These are phyloP conservation scores for Monascus ruber DNA, from an alignment of 2,329 filamentous ascomycete species.

Conservation along the genomic window DNA sequence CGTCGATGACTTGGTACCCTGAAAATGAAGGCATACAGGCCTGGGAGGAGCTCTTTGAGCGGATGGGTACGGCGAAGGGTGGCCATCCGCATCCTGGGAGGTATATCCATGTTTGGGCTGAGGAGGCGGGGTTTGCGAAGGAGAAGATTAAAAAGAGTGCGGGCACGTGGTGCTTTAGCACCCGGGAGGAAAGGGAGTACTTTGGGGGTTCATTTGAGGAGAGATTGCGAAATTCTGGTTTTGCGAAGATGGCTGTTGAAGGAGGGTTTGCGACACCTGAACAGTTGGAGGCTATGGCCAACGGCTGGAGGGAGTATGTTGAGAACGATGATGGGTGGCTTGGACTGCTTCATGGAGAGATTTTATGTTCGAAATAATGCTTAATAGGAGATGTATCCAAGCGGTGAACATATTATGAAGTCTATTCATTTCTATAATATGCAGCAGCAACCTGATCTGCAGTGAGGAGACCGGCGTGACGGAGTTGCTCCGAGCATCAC, in stretches of 20 bases:
- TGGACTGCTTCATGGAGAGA: slow-evolving; percentile 26
- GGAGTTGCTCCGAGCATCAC: too few species aligned
- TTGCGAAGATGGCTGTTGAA: slow-evolving; percentile 17
- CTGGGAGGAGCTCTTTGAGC: slow-evolving; percentile 13
- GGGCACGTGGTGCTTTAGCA: slow-evolving; percentile 26
- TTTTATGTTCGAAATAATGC: slow-evolving; percentile 23
- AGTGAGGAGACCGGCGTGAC: too few species aligned
- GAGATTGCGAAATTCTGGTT: slow-evolving; percentile 16
- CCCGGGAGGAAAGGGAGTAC: slow-evolving; percentile 19
- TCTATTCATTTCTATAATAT: too few species aligned
- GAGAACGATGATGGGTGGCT: slow-evolving; percentile 26
- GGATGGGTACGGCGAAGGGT: slow-evolving; percentile 13
- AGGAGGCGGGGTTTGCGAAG: slow-evolving; percentile 21
- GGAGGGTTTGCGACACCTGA: slow-evolving; percentile 19
- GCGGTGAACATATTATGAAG: too few species aligned
- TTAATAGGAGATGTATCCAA: not conserved
- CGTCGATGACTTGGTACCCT: slow-evolving; percentile 22
- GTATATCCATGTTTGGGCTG: slow-evolving; percentile 25
- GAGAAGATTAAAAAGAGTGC: slow-evolving; percentile 15
- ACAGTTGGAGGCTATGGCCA: slow-evolving; percentile 20
- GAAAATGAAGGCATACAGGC: slow-evolving; percentile 13
- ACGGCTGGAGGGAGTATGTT: slow-evolving; percentile 24
- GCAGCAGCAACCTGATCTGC: too few species aligned
- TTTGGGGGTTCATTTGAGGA: slow-evolving; percentile 26
- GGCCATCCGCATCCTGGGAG: slow-evolving; percentile 17